These are phyloP conservation scores for Rasamsonia emersonii DNA, from an alignment of 2,329 filamentous ascomycete genomes.

Conservation along the genomic window DNA sequence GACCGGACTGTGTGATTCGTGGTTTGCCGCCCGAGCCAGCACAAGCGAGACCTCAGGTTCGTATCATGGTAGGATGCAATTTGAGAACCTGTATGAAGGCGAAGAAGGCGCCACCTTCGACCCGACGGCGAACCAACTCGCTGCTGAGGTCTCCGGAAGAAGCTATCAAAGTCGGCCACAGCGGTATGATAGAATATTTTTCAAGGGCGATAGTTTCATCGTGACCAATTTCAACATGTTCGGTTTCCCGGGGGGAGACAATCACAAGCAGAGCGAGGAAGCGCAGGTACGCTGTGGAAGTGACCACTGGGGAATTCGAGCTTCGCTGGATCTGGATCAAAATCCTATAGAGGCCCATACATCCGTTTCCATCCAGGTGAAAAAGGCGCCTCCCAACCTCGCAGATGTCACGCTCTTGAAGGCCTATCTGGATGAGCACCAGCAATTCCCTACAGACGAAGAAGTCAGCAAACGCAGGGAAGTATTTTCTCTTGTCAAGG, in stretches of 20 bases:
- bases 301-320: conserved; percentile 20
- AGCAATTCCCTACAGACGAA: conserved; percentile 5
- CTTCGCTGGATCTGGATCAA: conserved; percentile 5
- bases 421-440: conserved; percentile 2
- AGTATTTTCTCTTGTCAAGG: conserved; percentile 7
- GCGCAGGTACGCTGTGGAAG: conserved; percentile 17
- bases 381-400: not conserved
- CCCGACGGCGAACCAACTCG: conserved; percentile 48
- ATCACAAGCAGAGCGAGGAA: conserved; percentile 7
- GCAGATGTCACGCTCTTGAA: conserved; percentile 1
- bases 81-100: conserved; percentile 42
- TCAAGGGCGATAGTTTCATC: conserved; percentile 34
- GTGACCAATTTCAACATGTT: conserved; percentile 50
- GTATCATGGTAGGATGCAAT: conserved; percentile 28
- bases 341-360: not conserved
- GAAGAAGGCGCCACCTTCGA: conserved; percentile 60
- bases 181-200: conserved; percentile 56
- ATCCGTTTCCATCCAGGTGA: not conserved
- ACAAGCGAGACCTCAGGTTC: conserved; percentile 20
- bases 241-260: conserved; percentile 34
- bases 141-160: conserved; percentile 41
- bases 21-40: not conserved
- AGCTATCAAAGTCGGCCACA: conserved; percentile 50
- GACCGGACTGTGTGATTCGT: conserved; percentile 21
- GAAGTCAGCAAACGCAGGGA: conserved; percentile 3